Percentiles rank a stretch among this genome's conserved stretches.
These are phyloP conservation scores for Vigna radiata DNA, from an alignment of 306 rosid genomes.

Conservation along the genomic window DNA sequence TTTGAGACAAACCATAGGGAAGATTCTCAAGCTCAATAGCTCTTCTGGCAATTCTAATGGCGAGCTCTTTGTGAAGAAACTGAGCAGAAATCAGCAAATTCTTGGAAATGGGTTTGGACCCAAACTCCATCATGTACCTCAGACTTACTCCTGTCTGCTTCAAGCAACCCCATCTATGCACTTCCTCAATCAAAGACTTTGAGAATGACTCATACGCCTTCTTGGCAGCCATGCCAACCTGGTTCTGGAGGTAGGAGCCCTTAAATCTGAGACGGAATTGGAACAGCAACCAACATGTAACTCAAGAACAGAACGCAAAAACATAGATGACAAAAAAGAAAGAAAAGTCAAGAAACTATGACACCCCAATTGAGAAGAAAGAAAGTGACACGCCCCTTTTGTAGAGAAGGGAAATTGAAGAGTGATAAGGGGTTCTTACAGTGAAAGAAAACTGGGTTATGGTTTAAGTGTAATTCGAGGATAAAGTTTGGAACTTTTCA, in stretches of 20 bases:
- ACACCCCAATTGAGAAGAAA: slow-evolving; percentile 4
- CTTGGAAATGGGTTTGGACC: slow-evolving; percentile 57
- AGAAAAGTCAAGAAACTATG: background rate
- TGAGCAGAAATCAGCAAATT: slow-evolving; percentile 78
- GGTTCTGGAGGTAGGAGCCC: background rate
- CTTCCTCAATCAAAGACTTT: slow-evolving; percentile 73
- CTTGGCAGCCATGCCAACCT: slow-evolving; percentile 65
- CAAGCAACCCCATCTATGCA: slow-evolving; percentile 80
- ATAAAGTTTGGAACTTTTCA: slow-evolving; percentile 23
- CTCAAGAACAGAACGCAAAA: slow-evolving; percentile 43
- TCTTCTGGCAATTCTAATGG: slow-evolving; percentile 85
- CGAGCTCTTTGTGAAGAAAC: slow-evolving; percentile 87
- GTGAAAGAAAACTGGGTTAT: slow-evolving; percentile 7
- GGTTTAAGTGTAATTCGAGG: background rate
- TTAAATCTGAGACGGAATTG: slow-evolving; percentile 6
- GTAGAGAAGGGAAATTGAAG: background rate
- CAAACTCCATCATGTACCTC: slow-evolving; percentile 92
- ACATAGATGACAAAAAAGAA: slow-evolving; percentile 14
- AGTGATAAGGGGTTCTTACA: background rate
- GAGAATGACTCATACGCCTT: slow-evolving; percentile 68
- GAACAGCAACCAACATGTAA: slow-evolving; percentile 44
- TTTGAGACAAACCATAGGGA: slow-evolving; percentile 79
- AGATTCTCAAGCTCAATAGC: slow-evolving; percentile 76
- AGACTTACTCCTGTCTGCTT: slow-evolving; percentile 85
- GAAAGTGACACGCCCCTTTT: slow-evolving; percentile 22